Percentiles rank a stretch among this genome's conserved stretches.
Conservation (phyloP, 2,329 filamentous ascomycete genomes). For the Scortechinia acanthostroma region DNA sequence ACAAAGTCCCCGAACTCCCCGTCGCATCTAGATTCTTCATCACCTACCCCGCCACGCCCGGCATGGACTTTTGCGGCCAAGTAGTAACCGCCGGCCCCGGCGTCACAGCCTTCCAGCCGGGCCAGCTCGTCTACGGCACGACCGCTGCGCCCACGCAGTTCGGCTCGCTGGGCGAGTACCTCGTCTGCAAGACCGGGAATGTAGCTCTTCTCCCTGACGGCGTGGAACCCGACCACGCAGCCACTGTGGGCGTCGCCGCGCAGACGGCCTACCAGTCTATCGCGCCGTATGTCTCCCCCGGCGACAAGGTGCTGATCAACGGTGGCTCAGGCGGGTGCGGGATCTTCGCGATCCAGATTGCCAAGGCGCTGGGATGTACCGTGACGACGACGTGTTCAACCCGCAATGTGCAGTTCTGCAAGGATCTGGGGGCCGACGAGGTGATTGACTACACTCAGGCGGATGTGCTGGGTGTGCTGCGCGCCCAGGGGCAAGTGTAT, state of each 20-base stretch:
- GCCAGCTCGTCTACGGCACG: constrained; percentile 11
- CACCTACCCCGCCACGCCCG: constrained; percentile 31
- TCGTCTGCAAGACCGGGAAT: constrained; percentile 5
- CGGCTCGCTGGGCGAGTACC: constrained; percentile 10
- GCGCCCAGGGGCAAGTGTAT: constrained; percentile 8
- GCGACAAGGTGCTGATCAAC: constrained; percentile 18
- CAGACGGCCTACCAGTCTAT: constrained; percentile 13
- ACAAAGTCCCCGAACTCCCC: constrained; percentile 34
- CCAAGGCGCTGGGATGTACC: constrained; percentile 18
- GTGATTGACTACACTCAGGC: constrained; percentile 21
- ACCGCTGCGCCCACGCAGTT: constrained; percentile 4
- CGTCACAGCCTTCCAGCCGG: constrained; percentile 1
- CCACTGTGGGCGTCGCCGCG: constrained; percentile 11
- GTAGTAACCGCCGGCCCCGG: constrained; percentile 20
- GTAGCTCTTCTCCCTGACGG: constrained; percentile 7
- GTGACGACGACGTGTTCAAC: constrained; percentile 24
- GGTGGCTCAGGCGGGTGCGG: constrained; percentile 27
- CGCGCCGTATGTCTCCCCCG: constrained; percentile 6
- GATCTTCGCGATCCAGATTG: constrained; percentile 25
- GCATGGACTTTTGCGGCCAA: constrained; percentile 41
- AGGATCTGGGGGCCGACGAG: constrained; percentile 22
- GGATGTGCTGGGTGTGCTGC: constrained; percentile 8
- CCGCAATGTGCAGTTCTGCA: constrained; percentile 20
- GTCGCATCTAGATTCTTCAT: constrained; percentile 23
- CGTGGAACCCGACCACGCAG: constrained; percentile 10